Base-by-base conservation (phyloP, 768 basidiomycete species). In the Pleurotus platypus region DNA sequence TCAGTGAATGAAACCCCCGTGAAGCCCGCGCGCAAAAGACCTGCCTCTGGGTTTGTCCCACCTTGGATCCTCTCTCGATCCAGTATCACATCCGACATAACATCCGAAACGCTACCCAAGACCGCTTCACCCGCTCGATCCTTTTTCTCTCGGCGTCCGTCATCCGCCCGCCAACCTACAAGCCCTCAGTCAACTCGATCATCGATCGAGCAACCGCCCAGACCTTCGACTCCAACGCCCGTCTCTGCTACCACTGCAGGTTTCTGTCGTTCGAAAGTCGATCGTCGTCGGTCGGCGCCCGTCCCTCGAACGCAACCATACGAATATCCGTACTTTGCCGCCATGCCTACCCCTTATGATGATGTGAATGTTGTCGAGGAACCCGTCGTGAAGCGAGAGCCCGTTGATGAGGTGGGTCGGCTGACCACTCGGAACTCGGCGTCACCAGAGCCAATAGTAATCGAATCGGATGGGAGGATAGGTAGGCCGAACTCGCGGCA, bases 241-340 rank as follows among this genome's bases (percentile, higher is more conserved):
- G 15, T 39, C 4, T 54, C 51, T 30, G 39, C 37, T n/a, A 20
- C 51, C 9, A 5, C 39, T 26, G 15, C 18, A 39, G 13, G 51
- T n/a, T 54, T 54, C 26, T 27, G 37, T 37, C 51, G 51, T 15
- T 35, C 30, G 9, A 54, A 54, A 42, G 15, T 39, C n/a, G 51
- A 54, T 42, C 51, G 51, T 18, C 37, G 51, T 13, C 51, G 51
- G 13, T 54, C 51, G 2, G 51, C 51, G 51, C 51, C 51, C 39
- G 39, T 54, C 15, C 51, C 51, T 40, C 13, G 51, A 9, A 54
- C 51, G 22, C 51, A 54, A 9, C 51, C 51, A 18, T 54, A 54
- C 20, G 51, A 54, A 40, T 54, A 54, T 54, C 51, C 51, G 13
- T 54, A 54, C 24, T 54, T 54, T 26, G 51, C 51, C 22, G 51